Evolutionary conservation across 1,284 basidiomycete genomes (phyloP).

Genomic region (Ustilago loliicola): DNA sequence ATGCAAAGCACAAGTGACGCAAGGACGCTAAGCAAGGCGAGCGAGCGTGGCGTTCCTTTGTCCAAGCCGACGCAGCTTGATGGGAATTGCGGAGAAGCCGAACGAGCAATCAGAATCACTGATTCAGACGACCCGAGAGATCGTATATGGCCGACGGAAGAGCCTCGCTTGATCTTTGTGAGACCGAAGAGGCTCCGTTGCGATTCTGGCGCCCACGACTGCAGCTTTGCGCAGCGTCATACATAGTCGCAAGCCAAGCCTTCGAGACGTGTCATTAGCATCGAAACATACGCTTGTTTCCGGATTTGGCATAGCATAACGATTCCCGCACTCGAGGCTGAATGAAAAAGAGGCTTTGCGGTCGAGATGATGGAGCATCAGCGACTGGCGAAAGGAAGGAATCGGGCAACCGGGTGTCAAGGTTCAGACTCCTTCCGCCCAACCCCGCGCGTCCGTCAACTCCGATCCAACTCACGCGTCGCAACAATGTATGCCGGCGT

Average conservation of each 20-base stretch:
- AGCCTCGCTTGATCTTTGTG: background rate
- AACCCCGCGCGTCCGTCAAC: background rate
- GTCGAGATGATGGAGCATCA: background rate
- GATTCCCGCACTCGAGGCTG: background rate
- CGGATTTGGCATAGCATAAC: background rate
- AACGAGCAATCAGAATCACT: background rate
- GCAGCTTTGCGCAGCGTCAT: background rate
- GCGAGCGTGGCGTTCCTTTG: background rate
- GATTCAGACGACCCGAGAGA: background rate
- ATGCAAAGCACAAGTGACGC: slow-evolving; percentile 9
- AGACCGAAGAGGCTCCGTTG: background rate
- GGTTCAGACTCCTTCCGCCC: slow-evolving; percentile 21
- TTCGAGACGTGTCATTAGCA: background rate
- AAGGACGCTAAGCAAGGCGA: background rate
- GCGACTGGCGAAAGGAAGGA: background rate
- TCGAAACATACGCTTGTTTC: background rate
- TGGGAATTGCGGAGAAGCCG: background rate
- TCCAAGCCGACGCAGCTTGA: background rate
- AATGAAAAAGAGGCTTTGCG: background rate
- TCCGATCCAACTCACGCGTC: background rate
- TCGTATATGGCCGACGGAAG: background rate
- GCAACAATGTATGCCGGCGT: background rate
- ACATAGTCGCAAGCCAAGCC: slow-evolving; percentile 1
- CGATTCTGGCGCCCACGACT: background rate
- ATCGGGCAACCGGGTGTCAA: slow-evolving; percentile 10